Base-by-base conservation (phyloP, 1,284 basidiomycete species). In the Inonotus obliquus region DNA sequence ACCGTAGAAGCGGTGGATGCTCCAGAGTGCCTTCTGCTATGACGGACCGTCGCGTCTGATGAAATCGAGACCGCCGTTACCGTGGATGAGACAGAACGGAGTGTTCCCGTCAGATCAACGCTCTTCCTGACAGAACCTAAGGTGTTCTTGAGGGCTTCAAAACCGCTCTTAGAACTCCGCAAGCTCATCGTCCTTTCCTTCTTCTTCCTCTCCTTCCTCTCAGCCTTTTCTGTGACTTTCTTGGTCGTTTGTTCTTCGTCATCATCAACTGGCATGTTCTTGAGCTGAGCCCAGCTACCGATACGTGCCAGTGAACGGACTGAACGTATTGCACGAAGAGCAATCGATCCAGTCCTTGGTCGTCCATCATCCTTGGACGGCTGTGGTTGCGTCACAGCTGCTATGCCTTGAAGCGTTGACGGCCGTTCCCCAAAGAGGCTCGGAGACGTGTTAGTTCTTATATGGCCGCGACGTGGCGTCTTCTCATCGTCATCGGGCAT, bases 261-360 rank as follows among this genome's bases (percentile, higher is more conserved):
- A 19, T 70, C 70, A 57, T 75, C 73, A 59, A 77, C 77, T 66
- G 71, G 74, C 62, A 25, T 74, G 27, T 66, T 75, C 70, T 75
- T 79, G 54, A 83, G 73, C 67, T 86, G 84, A 10, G 81, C 81
- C 87, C 88, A 89, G 67, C 84, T 85, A 1, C 84, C 81, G 57
- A 92, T 83, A 48, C 83, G 75, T 2, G 90, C 88, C 56, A 92
- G 74, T 1, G 85, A 87, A 37, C 84, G 77, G 67, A 92, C 83
- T 19, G 84, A 86, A 47, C 85, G 79, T 76, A 92, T 91, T 1
- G 90, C 89, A 14, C 89, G 82, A 13, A 92, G 61, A 0, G 89
- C 90, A 57, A 92, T 87, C 0, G 87, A 90, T 37, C 81, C 82
- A 23, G 76, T 61, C 64, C 60, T 44, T 47, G 59, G 65, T 54